Conservation (phyloP, 78 protist species). For the Dictyostelium purpureum region DNA sequence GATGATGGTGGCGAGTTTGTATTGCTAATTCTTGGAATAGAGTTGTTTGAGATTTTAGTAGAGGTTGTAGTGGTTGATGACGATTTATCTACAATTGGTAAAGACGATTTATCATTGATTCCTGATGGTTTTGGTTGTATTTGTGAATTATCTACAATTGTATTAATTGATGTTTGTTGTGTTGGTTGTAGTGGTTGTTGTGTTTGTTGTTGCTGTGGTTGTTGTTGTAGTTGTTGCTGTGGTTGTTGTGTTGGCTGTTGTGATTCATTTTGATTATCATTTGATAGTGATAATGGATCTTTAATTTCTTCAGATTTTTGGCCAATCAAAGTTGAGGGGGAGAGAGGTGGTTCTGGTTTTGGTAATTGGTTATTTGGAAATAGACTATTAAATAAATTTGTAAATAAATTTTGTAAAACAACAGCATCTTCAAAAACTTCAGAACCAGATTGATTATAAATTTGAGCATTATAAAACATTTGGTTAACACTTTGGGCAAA, state of each 20-base stretch:
- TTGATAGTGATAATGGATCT: background rate
- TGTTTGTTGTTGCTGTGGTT: background rate
- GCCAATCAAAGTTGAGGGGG: slow-evolving; percentile 5
- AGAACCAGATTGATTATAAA: slow-evolving; percentile 60
- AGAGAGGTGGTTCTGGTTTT: slow-evolving; percentile 63
- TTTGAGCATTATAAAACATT: slow-evolving; percentile 74
- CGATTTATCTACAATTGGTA: background rate
- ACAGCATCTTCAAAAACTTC: slow-evolving; percentile 76
- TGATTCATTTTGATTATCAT: background rate
- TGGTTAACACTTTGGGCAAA: slow-evolving; percentile 51
- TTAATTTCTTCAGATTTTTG: background rate
- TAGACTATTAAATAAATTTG: slow-evolving; percentile 18
- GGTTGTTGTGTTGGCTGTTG: background rate
- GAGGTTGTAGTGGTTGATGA: background rate
- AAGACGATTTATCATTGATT: background rate
- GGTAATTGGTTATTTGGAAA: slow-evolving; percentile 46
- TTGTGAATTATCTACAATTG: background rate
- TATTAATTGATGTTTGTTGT: background rate
- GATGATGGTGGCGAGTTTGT: background rate
- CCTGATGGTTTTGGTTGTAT: background rate
- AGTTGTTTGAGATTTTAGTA: background rate
- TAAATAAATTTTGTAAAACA: slow-evolving; percentile 38
- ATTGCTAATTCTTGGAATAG: too few species aligned
- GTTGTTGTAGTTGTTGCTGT: background rate
- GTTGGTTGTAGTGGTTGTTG: background rate